These are phyloP conservation scores for Wickerhamomyces ciferrii DNA, from an alignment of 805 yeast genomes.

Conservation along the genomic window DNA sequence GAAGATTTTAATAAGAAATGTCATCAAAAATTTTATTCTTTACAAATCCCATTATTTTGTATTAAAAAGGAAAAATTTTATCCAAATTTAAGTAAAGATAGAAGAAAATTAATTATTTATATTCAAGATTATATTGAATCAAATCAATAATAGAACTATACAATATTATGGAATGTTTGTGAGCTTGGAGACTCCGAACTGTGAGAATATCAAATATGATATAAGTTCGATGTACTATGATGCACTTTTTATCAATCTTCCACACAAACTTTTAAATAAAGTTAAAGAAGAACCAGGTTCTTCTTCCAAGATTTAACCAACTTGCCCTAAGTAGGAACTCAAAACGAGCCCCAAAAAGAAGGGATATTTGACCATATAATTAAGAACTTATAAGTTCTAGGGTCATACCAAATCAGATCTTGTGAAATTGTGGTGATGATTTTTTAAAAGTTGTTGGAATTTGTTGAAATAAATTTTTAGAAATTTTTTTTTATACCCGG, in stretches of 20 bases:
- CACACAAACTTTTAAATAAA: neutral
- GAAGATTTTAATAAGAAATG: slow-evolving; percentile 2
- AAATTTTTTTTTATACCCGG: neutral
- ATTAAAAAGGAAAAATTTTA: neutral
- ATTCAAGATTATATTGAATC: slow-evolving; percentile 3
- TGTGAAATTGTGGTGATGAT: neutral
- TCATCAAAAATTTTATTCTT: neutral
- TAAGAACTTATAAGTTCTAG: neutral
- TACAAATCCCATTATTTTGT: slow-evolving; percentile 6
- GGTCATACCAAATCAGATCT: neutral
- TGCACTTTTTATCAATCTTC: slow-evolving; percentile 15
- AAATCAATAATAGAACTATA: neutral
- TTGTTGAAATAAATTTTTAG: neutral
- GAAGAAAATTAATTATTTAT: neutral
- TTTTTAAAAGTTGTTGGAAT: neutral
- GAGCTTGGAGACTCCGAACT: slow-evolving; percentile 25
- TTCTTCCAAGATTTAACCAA: neutral
- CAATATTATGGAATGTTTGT: slow-evolving; percentile 13
- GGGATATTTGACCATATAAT: slow-evolving; percentile 9
- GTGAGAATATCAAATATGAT: slow-evolving; percentile 3
- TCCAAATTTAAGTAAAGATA: neutral
- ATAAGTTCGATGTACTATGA: slow-evolving; percentile 24
- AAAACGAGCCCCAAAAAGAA: slow-evolving; percentile 16
- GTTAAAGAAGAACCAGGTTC: no score
- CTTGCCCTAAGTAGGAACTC: slow-evolving; percentile 14